Conservation (phyloP, 305 asterid species). For the Solanum hybrid region DNA sequence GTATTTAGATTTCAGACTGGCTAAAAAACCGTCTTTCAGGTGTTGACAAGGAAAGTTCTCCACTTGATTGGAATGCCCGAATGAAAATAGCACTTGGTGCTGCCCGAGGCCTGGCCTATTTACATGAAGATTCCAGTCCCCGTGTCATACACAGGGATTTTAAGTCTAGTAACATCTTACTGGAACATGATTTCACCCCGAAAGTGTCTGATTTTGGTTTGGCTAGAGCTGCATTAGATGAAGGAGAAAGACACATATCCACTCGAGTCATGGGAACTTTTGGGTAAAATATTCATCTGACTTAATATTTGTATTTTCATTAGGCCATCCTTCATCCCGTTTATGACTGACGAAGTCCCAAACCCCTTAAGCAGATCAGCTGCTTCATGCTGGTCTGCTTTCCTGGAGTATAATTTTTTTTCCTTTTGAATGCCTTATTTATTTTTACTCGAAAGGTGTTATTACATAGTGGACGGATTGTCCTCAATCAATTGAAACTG, state of each 20-base stretch:
- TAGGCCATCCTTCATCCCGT: neutral
- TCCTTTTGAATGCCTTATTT: neutral
- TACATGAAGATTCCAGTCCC: constrained; percentile 98
- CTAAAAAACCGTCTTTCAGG: constrained; percentile 31
- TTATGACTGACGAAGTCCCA: neutral
- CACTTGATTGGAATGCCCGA: constrained; percentile 85
- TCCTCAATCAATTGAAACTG: neutral
- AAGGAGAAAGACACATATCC: constrained; percentile 69
- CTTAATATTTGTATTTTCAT: neutral
- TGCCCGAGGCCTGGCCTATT: constrained; percentile 90
- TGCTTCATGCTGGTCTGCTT: neutral
- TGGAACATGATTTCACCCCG: constrained; percentile 83
- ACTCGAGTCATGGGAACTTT: constrained; percentile 99
- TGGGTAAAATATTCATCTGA: constrained; percentile 39
- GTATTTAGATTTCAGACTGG: neutral
- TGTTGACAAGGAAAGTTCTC: constrained; percentile 55
- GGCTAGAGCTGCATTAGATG: constrained; percentile 80
- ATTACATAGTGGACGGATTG: neutral
- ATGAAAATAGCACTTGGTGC: constrained; percentile 95
- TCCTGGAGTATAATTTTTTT: neutral
- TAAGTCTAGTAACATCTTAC: constrained; percentile 91
- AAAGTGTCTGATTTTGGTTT: constrained; percentile 95
- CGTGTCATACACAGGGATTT: constrained; percentile 94
- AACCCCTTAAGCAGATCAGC: neutral
- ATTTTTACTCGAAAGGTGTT: neutral